These are phyloP conservation scores for Lecanicillium sp. DNA, from an alignment of 2,329 filamentous ascomycete genomes.

Conservation along the genomic window DNA sequence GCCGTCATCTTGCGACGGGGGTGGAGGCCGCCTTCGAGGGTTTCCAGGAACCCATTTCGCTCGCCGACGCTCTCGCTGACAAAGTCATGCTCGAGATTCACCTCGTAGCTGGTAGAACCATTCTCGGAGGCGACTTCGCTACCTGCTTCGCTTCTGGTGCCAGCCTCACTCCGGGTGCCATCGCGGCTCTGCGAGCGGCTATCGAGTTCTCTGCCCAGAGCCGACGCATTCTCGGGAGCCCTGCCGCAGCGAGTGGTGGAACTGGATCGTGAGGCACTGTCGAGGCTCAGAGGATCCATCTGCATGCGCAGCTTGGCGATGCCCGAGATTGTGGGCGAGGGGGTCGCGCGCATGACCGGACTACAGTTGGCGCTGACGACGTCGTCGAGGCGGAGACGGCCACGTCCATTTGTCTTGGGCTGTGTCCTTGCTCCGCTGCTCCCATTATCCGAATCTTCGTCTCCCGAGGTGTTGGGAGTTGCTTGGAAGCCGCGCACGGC, in stretches of 20 bases:
- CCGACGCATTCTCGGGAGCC: slow-evolving; percentile 19
- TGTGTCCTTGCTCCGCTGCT: slow-evolving; percentile 24
- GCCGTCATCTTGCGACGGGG: slow-evolving; percentile 77
- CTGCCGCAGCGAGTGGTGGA: slow-evolving; percentile 49
- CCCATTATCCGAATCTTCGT: slow-evolving; percentile 49
- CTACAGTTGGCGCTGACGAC: slow-evolving; percentile 58
- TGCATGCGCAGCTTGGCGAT: slow-evolving; percentile 78
- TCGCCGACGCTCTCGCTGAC: slow-evolving; percentile 56
- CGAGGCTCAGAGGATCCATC: slow-evolving; percentile 69
- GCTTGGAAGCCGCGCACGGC: slow-evolving; percentile 50
- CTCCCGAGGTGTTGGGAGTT: slow-evolving; percentile 47
- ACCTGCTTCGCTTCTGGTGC: slow-evolving; percentile 42
- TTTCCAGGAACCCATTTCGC: slow-evolving; percentile 29
- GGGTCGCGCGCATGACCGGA: slow-evolving; percentile 44
- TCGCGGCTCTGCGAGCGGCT: slow-evolving; percentile 48
- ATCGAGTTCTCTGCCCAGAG: slow-evolving; percentile 47
- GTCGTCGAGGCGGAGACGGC: slow-evolving; percentile 41
- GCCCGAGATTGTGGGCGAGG: slow-evolving; percentile 55
- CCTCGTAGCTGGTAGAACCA: slow-evolving; percentile 68
- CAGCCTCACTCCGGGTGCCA: slow-evolving; percentile 44
- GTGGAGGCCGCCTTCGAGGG: slow-evolving; percentile 47
- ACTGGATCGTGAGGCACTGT: slow-evolving; percentile 44
- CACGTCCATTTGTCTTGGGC: slow-evolving; percentile 28
- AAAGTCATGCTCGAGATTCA: slow-evolving; percentile 78
- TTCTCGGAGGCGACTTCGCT: slow-evolving; percentile 57